Evolutionary conservation across 257 asterid species (phyloP), one percentile per base, ranked within the genome.

Genomic region (Perilla frutescens): DNA sequence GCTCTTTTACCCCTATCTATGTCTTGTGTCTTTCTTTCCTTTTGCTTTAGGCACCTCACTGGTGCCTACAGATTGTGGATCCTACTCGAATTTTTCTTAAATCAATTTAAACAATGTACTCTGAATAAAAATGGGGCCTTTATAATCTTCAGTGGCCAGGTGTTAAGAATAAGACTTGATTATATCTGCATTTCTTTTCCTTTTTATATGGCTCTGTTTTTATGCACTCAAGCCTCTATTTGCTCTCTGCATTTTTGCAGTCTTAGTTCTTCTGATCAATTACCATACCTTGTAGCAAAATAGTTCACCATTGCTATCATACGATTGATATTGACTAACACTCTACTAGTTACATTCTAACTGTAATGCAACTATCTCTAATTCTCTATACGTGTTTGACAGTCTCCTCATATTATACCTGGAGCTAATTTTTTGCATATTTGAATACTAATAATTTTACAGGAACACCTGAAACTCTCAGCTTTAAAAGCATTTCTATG

Each of bases 241-340:
- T 62, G 20, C 63, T 73, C 66, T 29, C 51, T 50, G 15, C 26
- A 12, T 73, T 58, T 29, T 62, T 50, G 15, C 26, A 12, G 36
- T 55, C 64, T 70, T 20, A 6, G 45, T 26, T 26, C 63, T n/a
- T 60, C 6, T 39, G 44, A 26, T 37, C 8, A 6, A n/a, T 11
- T 7, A 36, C 31, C 53, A 13, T 40, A 34, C 37, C 14, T 58
- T 71, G 60, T 15, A 47, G 40, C 11, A 3, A 48, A 66, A 48
- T 55, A 13, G 37, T 39, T 20, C 36, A 31, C 11, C 32, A 48
- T 50, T 62, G 40, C 4, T 40, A 50, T 20, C 26, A 20, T 51
- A 61, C 2, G 41, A n/a, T 15, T 14, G 10, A 2, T n/a, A 11
- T 26, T 58, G 75, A 32, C 8, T 75, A 26, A 5, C 14, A 44